Percentiles rank a stretch among this genome's conserved stretches.
Conservation (phyloP, 768 basidiomycete genomes). For the Suillus brevipes region DNA sequence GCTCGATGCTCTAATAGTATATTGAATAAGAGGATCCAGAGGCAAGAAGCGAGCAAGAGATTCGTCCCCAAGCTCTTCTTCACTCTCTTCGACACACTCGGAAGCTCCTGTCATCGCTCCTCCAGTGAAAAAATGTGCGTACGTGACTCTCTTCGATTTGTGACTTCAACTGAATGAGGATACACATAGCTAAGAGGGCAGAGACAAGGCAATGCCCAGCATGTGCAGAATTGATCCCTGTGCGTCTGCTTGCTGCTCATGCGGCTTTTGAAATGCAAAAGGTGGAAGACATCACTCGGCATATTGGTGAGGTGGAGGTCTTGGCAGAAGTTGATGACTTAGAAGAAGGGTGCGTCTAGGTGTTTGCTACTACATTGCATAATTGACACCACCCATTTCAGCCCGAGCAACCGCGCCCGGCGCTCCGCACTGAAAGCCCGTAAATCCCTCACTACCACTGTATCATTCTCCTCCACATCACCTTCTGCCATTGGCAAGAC, state of each 20-base stretch:
- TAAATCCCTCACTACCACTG: constrained; percentile 32
- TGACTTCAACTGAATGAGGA: not conserved
- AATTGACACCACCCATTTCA: constrained; percentile 37
- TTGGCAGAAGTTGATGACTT: constrained; percentile 48
- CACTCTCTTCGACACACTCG: constrained; percentile 37
- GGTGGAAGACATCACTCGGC: constrained; percentile 63
- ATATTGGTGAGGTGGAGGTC: constrained; percentile 61
- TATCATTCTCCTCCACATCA: constrained; percentile 27
- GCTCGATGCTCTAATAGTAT: constrained; percentile 3
- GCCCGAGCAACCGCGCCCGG: constrained; percentile 25
- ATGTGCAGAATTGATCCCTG: constrained; percentile 69
- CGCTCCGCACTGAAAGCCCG: constrained; percentile 49
- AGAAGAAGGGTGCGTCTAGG: constrained; percentile 51
- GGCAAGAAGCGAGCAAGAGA: constrained; percentile 52
- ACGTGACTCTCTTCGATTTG: not conserved
- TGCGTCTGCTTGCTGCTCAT: constrained; percentile 69
- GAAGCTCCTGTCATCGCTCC: constrained; percentile 21
- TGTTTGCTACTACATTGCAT: constrained; percentile 17
- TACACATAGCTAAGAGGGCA: constrained; percentile 60
- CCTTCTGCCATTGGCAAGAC: constrained; percentile 47
- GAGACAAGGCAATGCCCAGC: constrained; percentile 77
- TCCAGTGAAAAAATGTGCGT: constrained; percentile 52
- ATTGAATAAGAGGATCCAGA: constrained; percentile 22
- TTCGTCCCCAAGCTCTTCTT: constrained; percentile 30
- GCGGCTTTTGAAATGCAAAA: constrained; percentile 66